Percentiles rank a stretch among this genome's conserved stretches.
Conservation (phyloP, 148 eudicot genomes). For the Silene latifolia region DNA sequence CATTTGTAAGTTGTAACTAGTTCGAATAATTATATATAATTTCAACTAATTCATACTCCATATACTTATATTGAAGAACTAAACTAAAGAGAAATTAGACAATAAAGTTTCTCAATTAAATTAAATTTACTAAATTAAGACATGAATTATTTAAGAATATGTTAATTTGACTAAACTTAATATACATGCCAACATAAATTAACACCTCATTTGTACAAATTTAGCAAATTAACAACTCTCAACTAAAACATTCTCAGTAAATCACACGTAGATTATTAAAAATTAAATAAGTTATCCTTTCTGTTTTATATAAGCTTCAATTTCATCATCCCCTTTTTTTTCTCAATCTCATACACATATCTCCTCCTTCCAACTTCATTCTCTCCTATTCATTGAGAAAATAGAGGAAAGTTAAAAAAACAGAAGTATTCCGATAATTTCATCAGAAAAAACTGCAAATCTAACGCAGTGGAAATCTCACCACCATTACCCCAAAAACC, state of each 20-base stretch:
- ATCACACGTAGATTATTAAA: neutral
- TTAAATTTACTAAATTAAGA: conserved; percentile 8
- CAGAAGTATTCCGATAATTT: conserved; percentile 26
- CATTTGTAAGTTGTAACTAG: no score
- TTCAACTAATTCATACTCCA: no score
- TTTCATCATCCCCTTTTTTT: conserved; percentile 25
- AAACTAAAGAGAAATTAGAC: no score
- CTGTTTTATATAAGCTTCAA: neutral
- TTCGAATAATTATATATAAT: no score
- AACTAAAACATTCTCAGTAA: conserved; percentile 19
- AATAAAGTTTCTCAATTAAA: neutral
- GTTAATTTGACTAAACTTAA: conserved; percentile 5
- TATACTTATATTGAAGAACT: no score
- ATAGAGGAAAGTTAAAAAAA: conserved; percentile 32
- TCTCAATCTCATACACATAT: conserved; percentile 30
- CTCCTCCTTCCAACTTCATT: conserved; percentile 3
- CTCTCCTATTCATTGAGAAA: conserved; percentile 33
- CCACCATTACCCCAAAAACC: conserved; percentile 20
- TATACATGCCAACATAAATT: neutral
- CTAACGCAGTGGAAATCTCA: conserved; percentile 63
- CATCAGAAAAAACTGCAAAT: conserved; percentile 32
- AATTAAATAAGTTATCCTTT: neutral
- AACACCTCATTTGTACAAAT: conserved; percentile 19
- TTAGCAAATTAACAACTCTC: conserved; percentile 15
- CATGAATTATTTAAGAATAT: neutral